Percentiles rank a stretch among this genome's conserved stretches.
Evolutionary conservation across 176 grass and related monocot species (phyloP).

Genomic region (Echinochloa phyllopogon): DNA sequence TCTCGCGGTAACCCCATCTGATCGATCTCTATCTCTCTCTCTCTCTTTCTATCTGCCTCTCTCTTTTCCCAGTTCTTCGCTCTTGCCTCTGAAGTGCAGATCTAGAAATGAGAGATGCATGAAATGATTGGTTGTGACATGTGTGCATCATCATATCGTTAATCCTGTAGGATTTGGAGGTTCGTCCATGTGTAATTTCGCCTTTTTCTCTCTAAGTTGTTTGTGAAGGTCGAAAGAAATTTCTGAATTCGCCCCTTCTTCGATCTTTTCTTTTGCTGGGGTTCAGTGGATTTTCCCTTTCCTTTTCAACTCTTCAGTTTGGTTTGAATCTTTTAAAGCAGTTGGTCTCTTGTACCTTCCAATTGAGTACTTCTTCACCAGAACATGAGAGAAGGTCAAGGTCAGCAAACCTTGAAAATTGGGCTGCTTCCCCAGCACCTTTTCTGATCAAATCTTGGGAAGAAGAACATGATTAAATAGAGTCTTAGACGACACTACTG

Average conservation of each 20-base stretch:
- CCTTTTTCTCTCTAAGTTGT: neutral
- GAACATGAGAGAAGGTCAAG: neutral
- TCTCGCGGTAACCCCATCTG: constrained; percentile 55
- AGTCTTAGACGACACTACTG: neutral
- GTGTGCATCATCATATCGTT: neutral
- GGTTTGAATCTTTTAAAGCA: neutral
- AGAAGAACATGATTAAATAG: neutral
- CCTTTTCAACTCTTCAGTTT: neutral
- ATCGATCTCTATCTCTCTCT: neutral
- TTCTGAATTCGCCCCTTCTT: neutral
- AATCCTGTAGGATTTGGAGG: neutral
- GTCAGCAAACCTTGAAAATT: neutral
- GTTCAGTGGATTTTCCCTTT: neutral
- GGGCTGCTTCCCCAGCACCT: constrained; percentile 21
- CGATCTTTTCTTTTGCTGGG: neutral
- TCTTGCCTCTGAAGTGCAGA: constrained; percentile 30
- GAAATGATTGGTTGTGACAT: neutral
- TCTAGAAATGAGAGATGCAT: constrained; percentile 10
- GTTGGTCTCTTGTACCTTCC: neutral
- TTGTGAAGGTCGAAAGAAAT: neutral
- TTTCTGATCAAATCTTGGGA: constrained; percentile 16
- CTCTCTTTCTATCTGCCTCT: neutral
- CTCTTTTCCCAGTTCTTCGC: neutral
- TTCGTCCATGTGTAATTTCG: neutral
- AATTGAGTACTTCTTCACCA: neutral